A percentile compares a stretch with the other conserved stretches of the same genome.
Evolutionary conservation across 306 rosid genomes (phyloP).

Genomic region (Sesbania bispinosa): DNA sequence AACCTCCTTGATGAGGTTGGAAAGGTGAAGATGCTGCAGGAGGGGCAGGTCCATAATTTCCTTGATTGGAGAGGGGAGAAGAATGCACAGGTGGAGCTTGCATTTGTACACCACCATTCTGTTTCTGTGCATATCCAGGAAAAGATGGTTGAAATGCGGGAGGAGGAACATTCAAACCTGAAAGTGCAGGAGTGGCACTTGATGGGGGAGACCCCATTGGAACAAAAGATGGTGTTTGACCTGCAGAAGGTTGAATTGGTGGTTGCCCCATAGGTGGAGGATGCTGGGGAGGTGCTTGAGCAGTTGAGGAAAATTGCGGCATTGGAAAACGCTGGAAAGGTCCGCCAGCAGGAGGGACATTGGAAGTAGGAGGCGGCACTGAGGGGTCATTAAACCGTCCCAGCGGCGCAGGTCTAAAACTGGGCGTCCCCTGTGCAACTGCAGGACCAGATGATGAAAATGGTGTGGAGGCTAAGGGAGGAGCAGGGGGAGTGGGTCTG

Average conservation of each 20-base stretch:
- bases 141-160: slow-evolving; percentile 53
- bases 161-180: slow-evolving; percentile 44
- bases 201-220: slow-evolving; percentile 65
- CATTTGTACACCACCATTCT: slow-evolving; percentile 47
- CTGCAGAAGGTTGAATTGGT: slow-evolving; percentile 39
- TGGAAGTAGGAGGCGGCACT: slow-evolving; percentile 55
- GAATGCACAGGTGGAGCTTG: slow-evolving; percentile 60
- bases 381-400: slow-evolving; percentile 79
- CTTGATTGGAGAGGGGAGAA: slow-evolving; percentile 54
- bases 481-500: slow-evolving; percentile 50
- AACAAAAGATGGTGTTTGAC: slow-evolving; percentile 53
- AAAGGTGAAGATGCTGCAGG: slow-evolving; percentile 51
- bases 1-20: slow-evolving; percentile 62
- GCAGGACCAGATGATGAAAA: slow-evolving; percentile 47
- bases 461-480: slow-evolving; percentile 44
- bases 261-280: slow-evolving; percentile 52
- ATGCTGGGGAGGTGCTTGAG: slow-evolving; percentile 35
- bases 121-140: slow-evolving; percentile 66
- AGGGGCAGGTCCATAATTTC: slow-evolving; percentile 45
- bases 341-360: slow-evolving; percentile 48
- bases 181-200: slow-evolving; percentile 36
- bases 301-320: slow-evolving; percentile 49
- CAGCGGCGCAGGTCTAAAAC: slow-evolving; percentile 62
- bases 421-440: slow-evolving; percentile 48
- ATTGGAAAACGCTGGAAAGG: slow-evolving; percentile 57